Evolutionary conservation across 192 early-diverging fungal species (phyloP), one percentile per base, ranked within the genome.

Genomic region (Geosiphon pyriformis): DNA sequence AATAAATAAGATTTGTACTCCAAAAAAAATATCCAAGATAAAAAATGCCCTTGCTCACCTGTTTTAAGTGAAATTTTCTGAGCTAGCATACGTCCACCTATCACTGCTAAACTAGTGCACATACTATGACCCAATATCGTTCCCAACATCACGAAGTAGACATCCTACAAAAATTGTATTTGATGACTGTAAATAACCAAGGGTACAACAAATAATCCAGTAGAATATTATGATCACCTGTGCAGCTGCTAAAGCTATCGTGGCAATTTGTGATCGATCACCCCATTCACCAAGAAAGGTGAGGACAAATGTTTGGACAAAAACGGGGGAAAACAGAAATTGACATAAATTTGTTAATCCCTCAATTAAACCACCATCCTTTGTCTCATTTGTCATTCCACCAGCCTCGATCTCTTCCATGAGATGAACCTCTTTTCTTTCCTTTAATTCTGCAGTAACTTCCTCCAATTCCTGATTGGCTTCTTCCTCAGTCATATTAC

Each of bases 211-310:
- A 57, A 26, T 18, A 29, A 27, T 51, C 10, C 2, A 32, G 15
- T n/a, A 15, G 4, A 34, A 18, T 26, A 47, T 20, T 29, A 46
- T 32, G 68, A 70, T 71, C 79, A 87, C 85, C 68, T 87, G 84
- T n/a, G 96, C 92, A 20, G 94, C 94, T 48, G 93, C 94, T 60
- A 98, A 77, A 33, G 94, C 96, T 72, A 98, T 94, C 1, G 96
- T 98, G 1, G 94, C 89, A 64, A 97, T 91, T 77, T 99, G 95
- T 61, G 92, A 94, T 26, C 94, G 85, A 74, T 98, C 94, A 15
- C 94, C 95, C 94, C 95, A 99, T 72, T 99, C 97, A 46, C 92
- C 97, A 64, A 99, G 65, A 68, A 99, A 99, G 37, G 94, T 97
- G 69, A 99, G 72, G 32, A 94, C 84, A 82, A 98, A 98, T 0